Percentiles rank a stretch among this genome's conserved stretches.
Conservation (phyloP, 495 filamentous ascomycete species). For the Podospora pseudopauciseta region DNA sequence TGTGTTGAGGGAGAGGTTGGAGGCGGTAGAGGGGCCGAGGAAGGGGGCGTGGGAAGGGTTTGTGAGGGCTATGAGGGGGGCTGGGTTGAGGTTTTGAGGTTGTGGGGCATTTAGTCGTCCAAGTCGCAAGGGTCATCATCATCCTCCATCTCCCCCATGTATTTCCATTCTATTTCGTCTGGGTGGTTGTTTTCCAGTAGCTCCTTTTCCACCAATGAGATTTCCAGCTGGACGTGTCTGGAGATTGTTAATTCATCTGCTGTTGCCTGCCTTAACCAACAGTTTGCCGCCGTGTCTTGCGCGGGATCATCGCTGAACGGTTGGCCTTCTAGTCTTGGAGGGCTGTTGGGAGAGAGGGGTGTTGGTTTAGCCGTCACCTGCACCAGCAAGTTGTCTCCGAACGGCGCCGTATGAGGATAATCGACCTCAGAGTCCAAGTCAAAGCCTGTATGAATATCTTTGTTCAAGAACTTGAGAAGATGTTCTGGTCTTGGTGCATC, state of each 20-base stretch:
- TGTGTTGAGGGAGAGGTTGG: slow-evolving; percentile 8
- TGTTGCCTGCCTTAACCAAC: neutral
- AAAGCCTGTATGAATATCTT: neutral
- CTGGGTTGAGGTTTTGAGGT: slow-evolving; percentile 10
- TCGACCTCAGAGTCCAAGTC: neutral
- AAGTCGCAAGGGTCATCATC: no score
- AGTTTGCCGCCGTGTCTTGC: neutral
- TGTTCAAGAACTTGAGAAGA: neutral
- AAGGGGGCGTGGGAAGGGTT: slow-evolving; percentile 17
- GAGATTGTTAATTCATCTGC: neutral
- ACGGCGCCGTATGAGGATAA: neutral
- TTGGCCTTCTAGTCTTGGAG: neutral
- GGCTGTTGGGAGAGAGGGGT: neutral
- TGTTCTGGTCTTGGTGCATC: neutral
- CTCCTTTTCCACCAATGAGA: neutral
- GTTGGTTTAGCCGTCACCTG: neutral
- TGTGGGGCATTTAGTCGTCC: neutral
- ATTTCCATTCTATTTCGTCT: neutral
- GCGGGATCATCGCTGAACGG: neutral
- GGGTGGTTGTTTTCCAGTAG: neutral
- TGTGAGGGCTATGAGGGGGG: slow-evolving; percentile 13
- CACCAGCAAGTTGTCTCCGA: neutral
- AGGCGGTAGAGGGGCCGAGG: slow-evolving; percentile 13
- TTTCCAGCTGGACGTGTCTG: neutral
- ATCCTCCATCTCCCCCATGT: neutral